Base-by-base conservation (phyloP, 257 asterid genomes). In the Nicotiana paniculata region DNA sequence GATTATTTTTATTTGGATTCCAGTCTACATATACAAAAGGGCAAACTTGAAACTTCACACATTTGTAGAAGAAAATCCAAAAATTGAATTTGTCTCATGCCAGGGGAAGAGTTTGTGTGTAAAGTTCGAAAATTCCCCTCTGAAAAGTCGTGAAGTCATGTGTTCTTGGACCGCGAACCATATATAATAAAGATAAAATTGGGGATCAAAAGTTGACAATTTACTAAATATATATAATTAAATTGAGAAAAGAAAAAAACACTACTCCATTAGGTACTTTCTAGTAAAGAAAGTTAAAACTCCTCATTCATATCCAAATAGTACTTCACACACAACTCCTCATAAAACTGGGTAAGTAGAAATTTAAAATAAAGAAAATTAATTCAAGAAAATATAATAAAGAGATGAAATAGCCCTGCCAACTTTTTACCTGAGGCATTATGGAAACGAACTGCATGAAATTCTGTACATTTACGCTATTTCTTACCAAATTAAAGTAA, bases 371-470 rank as follows among this genome's bases (percentile, higher is more conserved):
- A 43, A 43, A 43, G 51, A 43, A 8, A 43, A 43, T 43, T 43
- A 43, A 2, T 43, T 43, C 12, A 9, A 43, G 9, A 43, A 43
- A 43, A 43, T 53, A 53, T 2, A 53, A 53, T 3, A 75, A 15
- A 3, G 1, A 75, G 8, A 75, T 75, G 63, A 74, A 26, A 26
- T 48, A 26, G 62, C 13, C 3, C 13, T 26, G 37, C 18, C 51
- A 24, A n/a, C 62, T 74, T 74, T 74, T 48, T 74, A 74, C 79
- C 62, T 6, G 15, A 74, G 26, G 26, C 63, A 75, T 15, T 48
- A 48, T 51, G 43, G 79, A 48, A 51, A 75, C 79, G 32, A 75
- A 26, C 3, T 75, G 79, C 79, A 75, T 75, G 79, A 75, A 75
- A 24, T 10, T 26, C 8, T 28, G 79, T 75, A 51, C 63, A 28